These are phyloP conservation scores for Pyricularia pennisetigena DNA, from an alignment of 2,329 filamentous ascomycete species.

Conservation along the genomic window DNA sequence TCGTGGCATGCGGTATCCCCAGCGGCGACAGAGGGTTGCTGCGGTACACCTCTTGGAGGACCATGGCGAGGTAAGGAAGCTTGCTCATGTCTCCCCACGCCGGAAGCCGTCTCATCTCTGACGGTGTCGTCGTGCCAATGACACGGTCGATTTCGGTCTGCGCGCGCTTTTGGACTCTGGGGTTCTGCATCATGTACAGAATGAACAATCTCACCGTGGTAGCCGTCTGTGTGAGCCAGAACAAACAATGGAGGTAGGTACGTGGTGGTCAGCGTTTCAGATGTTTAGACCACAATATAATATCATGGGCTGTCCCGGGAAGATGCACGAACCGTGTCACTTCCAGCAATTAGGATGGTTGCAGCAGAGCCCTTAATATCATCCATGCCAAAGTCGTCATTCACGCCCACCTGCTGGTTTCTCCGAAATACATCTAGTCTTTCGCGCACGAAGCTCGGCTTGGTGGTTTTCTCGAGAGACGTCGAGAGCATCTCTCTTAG, in stretches of 20 bases:
- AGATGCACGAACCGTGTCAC: constrained; percentile 13
- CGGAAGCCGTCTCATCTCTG: constrained; percentile 15
- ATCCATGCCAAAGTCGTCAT: constrained; percentile 13
- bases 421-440: constrained; percentile 3
- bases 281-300: background rate
- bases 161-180: constrained; percentile 23
- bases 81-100: constrained; percentile 11
- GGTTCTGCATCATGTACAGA: constrained; percentile 29
- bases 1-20: constrained; percentile 27
- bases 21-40: constrained; percentile 22
- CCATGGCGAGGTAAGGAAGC: constrained; percentile 24
- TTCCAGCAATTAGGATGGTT: constrained; percentile 17
- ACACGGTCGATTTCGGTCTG: constrained; percentile 24
- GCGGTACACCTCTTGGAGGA: constrained; percentile 25
- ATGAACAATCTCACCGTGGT: constrained; percentile 24
- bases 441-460: constrained; percentile 6
- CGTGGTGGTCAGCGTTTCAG: background rate
- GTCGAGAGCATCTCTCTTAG: constrained; percentile 2
- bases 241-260: background rate
- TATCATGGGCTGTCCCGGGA: background rate
- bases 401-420: constrained; percentile 1
- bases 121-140: constrained; percentile 15
- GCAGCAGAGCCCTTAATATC: constrained; percentile 19
- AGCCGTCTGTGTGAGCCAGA: constrained; percentile 10
- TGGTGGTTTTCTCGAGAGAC: background rate